Evolutionary conservation across 176 grass and related monocot species (phyloP), one percentile per base, ranked within the genome.

Genomic region (Oryza glaberrima): DNA sequence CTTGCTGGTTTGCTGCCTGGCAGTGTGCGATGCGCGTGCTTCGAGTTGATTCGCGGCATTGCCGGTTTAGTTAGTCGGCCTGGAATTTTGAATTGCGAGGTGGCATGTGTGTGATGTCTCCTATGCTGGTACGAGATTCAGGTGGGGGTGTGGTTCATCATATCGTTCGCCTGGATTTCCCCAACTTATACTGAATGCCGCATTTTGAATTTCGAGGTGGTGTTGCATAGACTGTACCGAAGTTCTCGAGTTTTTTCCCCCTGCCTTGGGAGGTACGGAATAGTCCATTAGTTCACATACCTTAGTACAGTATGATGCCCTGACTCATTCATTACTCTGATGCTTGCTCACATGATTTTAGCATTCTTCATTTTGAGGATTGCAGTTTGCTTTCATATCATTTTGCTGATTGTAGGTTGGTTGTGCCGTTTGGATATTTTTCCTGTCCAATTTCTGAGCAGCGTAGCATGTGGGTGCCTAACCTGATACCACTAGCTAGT

Each of bases 371-470:
- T 77, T 52, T 54, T 51, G 49, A 63, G 65, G 11, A 72, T 77
- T 15, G 51, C 78, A 76, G 2, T 76, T 7, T 12, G n/a, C 65
- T 77, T 72, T 26, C 19, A 34, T 82, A 86, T 40, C 17, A 9
- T 73, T 28, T 84, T 73, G 35, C 60, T 6, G 19, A 38, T 22
- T 76, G 48, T 3, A 32, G 38, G 60, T 44, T 75, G 77, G 22
- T 63, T 9, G 9, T 67, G 3, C 30, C 14, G 36, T 14, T 41
- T 89, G 52, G 3, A 78, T 56, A 58, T 73, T 78, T 73, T 16
- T 15, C 26, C 67, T 66, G 44, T 77, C 51, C 80, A 26, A 30
- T 52, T 78, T 41, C 20, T 65, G 25, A 65, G 30, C 8, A 73
- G 7, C 66, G 48, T 5, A 67, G 32, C 15, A 6, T 67, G 20